Evolutionary conservation across 164 flowering plant species (phyloP).

Genomic region (Dillenia turbinata): DNA sequence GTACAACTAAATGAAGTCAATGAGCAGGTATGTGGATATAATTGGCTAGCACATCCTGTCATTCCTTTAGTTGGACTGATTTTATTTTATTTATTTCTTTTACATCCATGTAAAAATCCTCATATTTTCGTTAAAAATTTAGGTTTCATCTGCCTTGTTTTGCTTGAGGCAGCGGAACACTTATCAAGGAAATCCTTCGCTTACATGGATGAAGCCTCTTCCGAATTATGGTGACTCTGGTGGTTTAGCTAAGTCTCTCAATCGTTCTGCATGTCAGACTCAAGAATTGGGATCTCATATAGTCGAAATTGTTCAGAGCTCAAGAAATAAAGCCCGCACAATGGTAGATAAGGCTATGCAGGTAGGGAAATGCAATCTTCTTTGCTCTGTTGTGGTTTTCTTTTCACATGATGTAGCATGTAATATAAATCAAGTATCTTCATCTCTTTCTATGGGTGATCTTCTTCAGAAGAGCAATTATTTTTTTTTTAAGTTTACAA

Average conservation of each 20-base stretch:
- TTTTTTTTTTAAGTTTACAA: too few relatives aligned
- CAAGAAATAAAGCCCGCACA: constrained; percentile 46
- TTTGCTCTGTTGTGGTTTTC: too few relatives aligned
- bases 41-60: too few relatives aligned
- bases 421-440: too few relatives aligned
- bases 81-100: too few relatives aligned
- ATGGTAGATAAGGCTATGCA: constrained; percentile 67
- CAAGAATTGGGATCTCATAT: constrained; percentile 42
- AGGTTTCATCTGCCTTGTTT: constrained; percentile 57
- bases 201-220: constrained; percentile 24
- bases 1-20: constrained; percentile 51
- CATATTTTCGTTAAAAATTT: constrained; percentile 3
- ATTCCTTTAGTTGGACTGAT: too few relatives aligned
- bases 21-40: constrained; percentile 43
- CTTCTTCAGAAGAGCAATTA: too few relatives aligned
- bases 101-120: neutral
- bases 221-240: constrained; percentile 16
- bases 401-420: too few relatives aligned
- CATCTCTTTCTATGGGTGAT: too few relatives aligned
- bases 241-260: constrained; percentile 20
- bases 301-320: constrained; percentile 50
- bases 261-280: constrained; percentile 24
- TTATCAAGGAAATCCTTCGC: constrained; percentile 35
- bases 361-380: constrained; percentile 23
- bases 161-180: constrained; percentile 58